phyloP scores from a whole-genome alignment of 306 rosid genomes.

The Bauhinia variegata region DNA sequence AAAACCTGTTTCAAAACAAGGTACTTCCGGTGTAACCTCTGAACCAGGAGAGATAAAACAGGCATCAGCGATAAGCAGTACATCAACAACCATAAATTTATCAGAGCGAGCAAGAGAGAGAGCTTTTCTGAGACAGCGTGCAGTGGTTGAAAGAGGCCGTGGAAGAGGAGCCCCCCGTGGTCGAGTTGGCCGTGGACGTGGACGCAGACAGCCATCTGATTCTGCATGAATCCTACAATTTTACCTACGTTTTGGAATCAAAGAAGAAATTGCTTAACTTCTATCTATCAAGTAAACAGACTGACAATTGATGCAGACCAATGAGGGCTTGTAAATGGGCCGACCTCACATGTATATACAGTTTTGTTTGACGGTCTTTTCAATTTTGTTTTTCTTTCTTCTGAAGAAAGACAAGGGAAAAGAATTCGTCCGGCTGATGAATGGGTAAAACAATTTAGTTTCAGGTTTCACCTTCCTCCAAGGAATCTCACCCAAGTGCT shows the following conservation, averaged over 20 bases:
- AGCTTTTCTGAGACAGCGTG: slow-evolving; percentile 72
- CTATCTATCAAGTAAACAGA: neutral
- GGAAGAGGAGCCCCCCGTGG: slow-evolving; percentile 63
- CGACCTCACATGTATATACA: slow-evolving; percentile 35
- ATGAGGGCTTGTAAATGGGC: slow-evolving; percentile 9
- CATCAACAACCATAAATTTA: slow-evolving; percentile 64
- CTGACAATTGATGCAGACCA: neutral
- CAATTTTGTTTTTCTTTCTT: no score
- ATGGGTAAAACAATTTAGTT: no score
- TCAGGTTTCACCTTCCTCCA: no score
- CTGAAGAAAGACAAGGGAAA: no score
- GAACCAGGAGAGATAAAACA: slow-evolving; percentile 57
- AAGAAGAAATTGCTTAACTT: neutral
- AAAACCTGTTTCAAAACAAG: slow-evolving; percentile 50
- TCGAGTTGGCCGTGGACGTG: slow-evolving; percentile 56
- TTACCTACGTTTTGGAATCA: neutral
- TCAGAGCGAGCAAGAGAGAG: slow-evolving; percentile 66
- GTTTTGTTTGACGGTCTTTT: slow-evolving; percentile 1
- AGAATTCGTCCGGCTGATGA: no score
- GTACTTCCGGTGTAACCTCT: slow-evolving; percentile 26
- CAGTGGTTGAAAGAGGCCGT: slow-evolving; percentile 63
- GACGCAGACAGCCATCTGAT: slow-evolving; percentile 61
- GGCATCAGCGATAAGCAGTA: slow-evolving; percentile 50
- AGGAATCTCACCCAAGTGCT: no score
- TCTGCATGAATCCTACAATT: slow-evolving; percentile 34